These are phyloP conservation scores for Falciphora oryzae DNA, from an alignment of 2,329 filamentous ascomycete species.

Conservation along the genomic window DNA sequence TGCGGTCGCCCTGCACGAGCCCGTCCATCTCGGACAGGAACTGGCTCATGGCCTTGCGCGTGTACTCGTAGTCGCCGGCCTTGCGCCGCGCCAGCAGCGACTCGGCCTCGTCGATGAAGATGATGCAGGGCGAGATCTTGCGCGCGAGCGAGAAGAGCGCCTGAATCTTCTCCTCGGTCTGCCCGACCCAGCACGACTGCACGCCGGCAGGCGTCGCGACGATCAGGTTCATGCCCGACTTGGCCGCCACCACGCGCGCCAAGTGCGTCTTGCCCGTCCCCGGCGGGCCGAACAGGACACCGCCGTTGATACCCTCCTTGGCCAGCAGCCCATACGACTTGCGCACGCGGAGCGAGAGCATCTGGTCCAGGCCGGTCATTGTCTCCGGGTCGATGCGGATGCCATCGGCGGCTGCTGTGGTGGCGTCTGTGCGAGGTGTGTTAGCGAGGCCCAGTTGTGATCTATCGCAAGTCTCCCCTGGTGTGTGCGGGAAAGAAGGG, in stretches of 20 bases:
- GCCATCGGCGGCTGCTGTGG: neutral
- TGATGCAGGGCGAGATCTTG: constrained; percentile 82
- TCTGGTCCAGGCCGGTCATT: constrained; percentile 1
- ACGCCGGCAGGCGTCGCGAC: constrained; percentile 89
- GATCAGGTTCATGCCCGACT: constrained; percentile 91
- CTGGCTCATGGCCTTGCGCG: constrained; percentile 8
- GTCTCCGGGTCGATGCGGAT: constrained; percentile 5
- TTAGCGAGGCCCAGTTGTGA: neutral
- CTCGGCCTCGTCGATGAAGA: constrained; percentile 97
- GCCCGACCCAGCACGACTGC: constrained; percentile 90
- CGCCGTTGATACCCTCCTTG: constrained; percentile 45
- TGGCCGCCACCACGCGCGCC: constrained; percentile 84
- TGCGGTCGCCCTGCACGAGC: constrained; percentile 5
- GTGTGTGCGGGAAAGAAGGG: neutral
- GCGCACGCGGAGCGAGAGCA: constrained; percentile 1
- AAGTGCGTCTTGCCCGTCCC: constrained; percentile 98
- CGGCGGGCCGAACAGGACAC: constrained; percentile 90
- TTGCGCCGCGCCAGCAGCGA: constrained; percentile 67
- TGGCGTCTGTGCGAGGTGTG: neutral
- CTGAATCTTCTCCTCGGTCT: constrained; percentile 89
- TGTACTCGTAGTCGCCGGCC: neutral
- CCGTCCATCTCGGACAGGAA: constrained; percentile 9
- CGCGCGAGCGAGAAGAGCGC: constrained; percentile 85
- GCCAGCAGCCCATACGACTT: constrained; percentile 2
- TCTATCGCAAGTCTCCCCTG: too few relatives aligned